Evolutionary conservation across 208 protist genomes (phyloP), one percentile per base, ranked within the genome.

Genomic region (Leptomonas seymouri): DNA sequence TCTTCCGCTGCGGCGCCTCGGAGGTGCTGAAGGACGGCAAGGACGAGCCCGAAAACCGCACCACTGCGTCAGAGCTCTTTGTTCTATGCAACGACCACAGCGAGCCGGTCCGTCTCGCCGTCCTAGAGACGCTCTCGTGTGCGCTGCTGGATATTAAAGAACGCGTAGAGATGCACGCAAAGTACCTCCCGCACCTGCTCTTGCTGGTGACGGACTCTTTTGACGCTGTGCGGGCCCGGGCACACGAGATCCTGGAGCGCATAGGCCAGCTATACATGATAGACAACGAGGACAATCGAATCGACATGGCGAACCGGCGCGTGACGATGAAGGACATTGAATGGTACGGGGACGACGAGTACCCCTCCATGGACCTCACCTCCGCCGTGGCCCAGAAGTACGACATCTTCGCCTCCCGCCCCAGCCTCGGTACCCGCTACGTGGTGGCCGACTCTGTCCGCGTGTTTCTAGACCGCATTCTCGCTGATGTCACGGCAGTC

Each of bases 291-390:
- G 93, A 97, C 60, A 95, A 97, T 55, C 78, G 85, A 0, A 92
- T 94, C 41, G 85, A 97, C 69, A 62, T 97, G 59, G 76, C 79
- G 20, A 89, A 80, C 20, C 80, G 93, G 55, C 87, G 86, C 20
- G 66, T 97, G 14, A 92, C 90, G 18, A 87, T 95, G 82, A 97
- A 95, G 59, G 93, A 97, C 73, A 94, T 97, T 78, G 87, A 93
- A 45, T 97, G 93, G 93, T 97, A 97, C 77, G 93, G 76, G 20
- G 93, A 97, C 69, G 93, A 95, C 51, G 89, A 93, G 46, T 94
- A 97, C 66, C 87, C 89, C 14, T 65, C 86, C 63, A 93, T 97
- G 86, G 27, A 39, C 11, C 49, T 83, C 25, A 64, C 56, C 20
- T 51, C 60, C 3, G 2, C 12, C 0, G 30, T 46, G 36, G 27